Evolutionary conservation across 106 monocot species (phyloP), one percentile per base, ranked within the genome.

Genomic region (Iris macrosiphon): DNA sequence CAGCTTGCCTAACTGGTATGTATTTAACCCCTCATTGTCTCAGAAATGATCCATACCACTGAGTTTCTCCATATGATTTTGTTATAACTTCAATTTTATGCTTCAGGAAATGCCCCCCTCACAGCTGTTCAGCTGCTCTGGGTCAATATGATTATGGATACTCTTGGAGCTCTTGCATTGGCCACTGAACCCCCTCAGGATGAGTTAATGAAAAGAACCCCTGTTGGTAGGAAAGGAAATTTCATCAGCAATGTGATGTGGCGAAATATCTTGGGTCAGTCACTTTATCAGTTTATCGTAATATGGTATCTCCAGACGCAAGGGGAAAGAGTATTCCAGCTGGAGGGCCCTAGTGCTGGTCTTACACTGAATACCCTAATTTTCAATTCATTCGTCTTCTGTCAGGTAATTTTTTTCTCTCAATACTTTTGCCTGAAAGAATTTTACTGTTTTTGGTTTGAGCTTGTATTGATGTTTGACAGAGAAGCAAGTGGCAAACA

Each of bases 91-190:
- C n/a, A 22, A 6, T 22, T 65, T 54, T 40, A 18, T 54, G 7
- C 41, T 70, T 54, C 26, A 84, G 84, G 84, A 52, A 68, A 51
- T 60, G 84, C 79, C 39, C 84, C 84, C 16, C 78, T 84, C 4
- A 79, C 79, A 27, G 84, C 79, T 65, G 84, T 84, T 32, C 84
- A 84, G 47, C 54, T 84, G 3, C 75, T 84, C 14, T 84, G 84
- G 84, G 84, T 84, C 25, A 79, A 84, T 59, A 84, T 79, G 84
- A 84, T 84, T 7, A 84, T 84, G 84, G 84, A 84, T 42, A 79
- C 84, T 13, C 38, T 84, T 7, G 84, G 84, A 18, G 84, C 84
- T 5, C 84, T 84, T 68, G 84, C 84, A 35, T 67, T 84, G 32
- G 84, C 84, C 7, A 84, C 84, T 1, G 79, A 84, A 51, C 84